Percentiles rank a stretch among this genome's conserved stretches.
These are phyloP conservation scores for Candida pseudofarinosa DNA, from an alignment of 805 yeast genomes.

Conservation along the genomic window DNA sequence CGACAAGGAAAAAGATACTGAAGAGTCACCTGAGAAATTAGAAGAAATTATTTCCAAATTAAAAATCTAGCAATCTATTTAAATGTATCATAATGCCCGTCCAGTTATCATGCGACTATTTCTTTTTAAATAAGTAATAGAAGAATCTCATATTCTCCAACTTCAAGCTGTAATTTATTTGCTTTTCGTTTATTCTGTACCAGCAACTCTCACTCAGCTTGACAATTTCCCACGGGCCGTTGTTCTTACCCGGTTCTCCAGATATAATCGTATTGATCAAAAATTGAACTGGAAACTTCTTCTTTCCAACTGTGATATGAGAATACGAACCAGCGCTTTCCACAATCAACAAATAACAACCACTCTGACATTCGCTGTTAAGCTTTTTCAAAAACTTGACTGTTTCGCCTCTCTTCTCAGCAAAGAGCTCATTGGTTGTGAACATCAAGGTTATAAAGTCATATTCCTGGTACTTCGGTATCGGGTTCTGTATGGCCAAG, in stretches of 20 bases:
- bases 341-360: slow-evolving; percentile 60
- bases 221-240: slow-evolving; percentile 64
- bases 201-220: slow-evolving; percentile 72
- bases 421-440: slow-evolving; percentile 83
- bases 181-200: slow-evolving; percentile 57
- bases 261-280: slow-evolving; percentile 68
- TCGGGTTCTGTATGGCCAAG: slow-evolving; percentile 12
- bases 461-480: slow-evolving; percentile 9
- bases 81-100: background rate
- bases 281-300: slow-evolving; percentile 78
- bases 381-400: slow-evolving; percentile 55
- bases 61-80: slow-evolving; percentile 5
- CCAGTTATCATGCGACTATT: slow-evolving; percentile 14
- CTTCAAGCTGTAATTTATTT: slow-evolving; percentile 57
- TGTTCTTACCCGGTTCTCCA: slow-evolving; percentile 39
- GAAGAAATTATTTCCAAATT: slow-evolving; percentile 9
- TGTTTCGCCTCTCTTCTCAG: slow-evolving; percentile 60
- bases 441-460: slow-evolving; percentile 69
- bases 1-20: slow-evolving; percentile 6
- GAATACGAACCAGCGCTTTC: slow-evolving; percentile 93
- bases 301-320: slow-evolving; percentile 69
- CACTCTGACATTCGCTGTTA: slow-evolving; percentile 47
- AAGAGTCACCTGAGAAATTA: slow-evolving; percentile 4
- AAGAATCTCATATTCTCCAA: slow-evolving; percentile 87
- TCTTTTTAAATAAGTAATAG: slow-evolving; percentile 65